Conservation (phyloP, 768 basidiomycete species). For the Auricularia heimuer region DNA sequence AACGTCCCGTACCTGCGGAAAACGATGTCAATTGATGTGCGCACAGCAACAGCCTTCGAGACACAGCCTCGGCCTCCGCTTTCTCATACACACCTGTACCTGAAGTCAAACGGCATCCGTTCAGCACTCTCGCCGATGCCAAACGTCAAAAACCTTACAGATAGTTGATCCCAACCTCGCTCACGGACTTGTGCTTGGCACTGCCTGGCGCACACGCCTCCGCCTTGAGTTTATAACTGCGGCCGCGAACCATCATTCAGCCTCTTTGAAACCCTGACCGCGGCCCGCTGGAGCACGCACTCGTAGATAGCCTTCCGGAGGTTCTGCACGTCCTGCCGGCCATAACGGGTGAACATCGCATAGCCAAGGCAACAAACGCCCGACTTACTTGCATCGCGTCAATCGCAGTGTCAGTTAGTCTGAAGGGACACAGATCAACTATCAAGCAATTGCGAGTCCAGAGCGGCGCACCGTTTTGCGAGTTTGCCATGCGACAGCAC, state of each 20-base stretch:
- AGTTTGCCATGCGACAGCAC: slow-evolving; percentile 86
- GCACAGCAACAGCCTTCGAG: neutral
- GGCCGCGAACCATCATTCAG: neutral
- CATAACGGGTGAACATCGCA: neutral
- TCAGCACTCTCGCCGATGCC: neutral
- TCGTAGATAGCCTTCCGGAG: slow-evolving; percentile 91
- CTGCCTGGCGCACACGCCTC: slow-evolving; percentile 76
- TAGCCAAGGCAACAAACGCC: slow-evolving; percentile 5
- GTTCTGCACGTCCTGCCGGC: slow-evolving; percentile 76
- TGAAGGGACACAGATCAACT: neutral
- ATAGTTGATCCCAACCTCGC: slow-evolving; percentile 78
- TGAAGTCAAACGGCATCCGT: slow-evolving; percentile 17
- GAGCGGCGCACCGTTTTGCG: slow-evolving; percentile 51
- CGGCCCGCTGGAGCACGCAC: slow-evolving; percentile 34
- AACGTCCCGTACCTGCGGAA: slow-evolving; percentile 62
- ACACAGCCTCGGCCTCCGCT: too few relatives aligned
- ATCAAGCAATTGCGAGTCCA: neutral
- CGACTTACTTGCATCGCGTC: slow-evolving; percentile 65
- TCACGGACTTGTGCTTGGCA: slow-evolving; percentile 64
- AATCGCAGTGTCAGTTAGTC: slow-evolving; percentile 73
- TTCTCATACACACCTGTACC: slow-evolving; percentile 39
- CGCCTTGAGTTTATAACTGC: slow-evolving; percentile 82
- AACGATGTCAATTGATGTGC: neutral
- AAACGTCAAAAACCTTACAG: slow-evolving; percentile 37
- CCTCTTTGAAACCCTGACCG: neutral